Conservation (phyloP, 2,329 filamentous ascomycete genomes). For the Beauveria sp. region DNA sequence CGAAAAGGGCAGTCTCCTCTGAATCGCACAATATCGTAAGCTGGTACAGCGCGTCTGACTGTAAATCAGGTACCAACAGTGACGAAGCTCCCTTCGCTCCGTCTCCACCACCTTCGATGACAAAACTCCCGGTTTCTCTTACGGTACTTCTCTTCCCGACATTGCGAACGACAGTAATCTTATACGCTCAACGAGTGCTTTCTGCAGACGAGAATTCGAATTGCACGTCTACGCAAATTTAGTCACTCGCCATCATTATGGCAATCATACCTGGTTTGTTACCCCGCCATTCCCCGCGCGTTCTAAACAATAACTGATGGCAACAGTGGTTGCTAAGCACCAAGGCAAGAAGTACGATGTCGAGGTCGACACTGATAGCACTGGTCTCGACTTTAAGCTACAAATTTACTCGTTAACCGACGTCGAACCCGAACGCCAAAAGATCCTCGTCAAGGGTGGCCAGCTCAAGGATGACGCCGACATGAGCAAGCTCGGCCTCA, state of each 20-base stretch:
- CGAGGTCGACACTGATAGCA: slow-evolving; percentile 76
- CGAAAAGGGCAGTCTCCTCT: too few species aligned
- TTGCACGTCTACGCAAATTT: slow-evolving; percentile 3
- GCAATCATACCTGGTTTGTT: slow-evolving; percentile 46
- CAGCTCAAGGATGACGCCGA: slow-evolving; percentile 94
- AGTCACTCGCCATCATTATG: slow-evolving; percentile 40
- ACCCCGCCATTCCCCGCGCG: slow-evolving; percentile 14
- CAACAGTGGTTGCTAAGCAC: slow-evolving; percentile 81
- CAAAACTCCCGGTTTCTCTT: background rate
- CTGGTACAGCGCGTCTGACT: background rate
- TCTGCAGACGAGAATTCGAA: background rate
- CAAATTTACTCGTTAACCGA: slow-evolving; percentile 93
- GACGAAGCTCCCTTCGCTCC: slow-evolving; percentile 20
- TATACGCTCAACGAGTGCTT: background rate
- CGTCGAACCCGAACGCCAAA: slow-evolving; percentile 93
- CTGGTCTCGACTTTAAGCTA: slow-evolving; percentile 89
- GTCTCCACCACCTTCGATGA: slow-evolving; percentile 11
- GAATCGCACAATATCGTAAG: too few species aligned
- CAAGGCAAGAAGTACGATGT: slow-evolving; percentile 92
- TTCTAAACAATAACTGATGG: background rate
- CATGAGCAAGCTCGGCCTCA: slow-evolving; percentile 75
- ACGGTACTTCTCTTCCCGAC: background rate
- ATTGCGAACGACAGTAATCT: background rate
- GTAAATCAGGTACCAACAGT: slow-evolving; percentile 25
- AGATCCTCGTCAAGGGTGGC: slow-evolving; percentile 87